Evolutionary conservation across 495 filamentous ascomycete species (phyloP).

Genomic region (Penicillium goetzii): DNA sequence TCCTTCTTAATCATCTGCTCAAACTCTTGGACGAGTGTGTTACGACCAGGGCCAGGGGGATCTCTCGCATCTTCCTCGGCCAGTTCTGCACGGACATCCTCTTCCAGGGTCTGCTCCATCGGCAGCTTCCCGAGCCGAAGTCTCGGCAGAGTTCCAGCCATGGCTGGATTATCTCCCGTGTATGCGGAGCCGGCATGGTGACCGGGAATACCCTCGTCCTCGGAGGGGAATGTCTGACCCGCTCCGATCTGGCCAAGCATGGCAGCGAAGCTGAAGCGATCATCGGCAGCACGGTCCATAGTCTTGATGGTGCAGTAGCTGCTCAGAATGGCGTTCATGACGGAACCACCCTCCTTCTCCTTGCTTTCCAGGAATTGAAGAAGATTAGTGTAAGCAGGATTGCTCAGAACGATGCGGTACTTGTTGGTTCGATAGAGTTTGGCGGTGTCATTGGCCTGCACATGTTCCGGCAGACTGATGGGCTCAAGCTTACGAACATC

Average conservation of each 20-base stretch:
- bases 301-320: conserved; percentile 72
- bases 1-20: conserved; percentile 90
- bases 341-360: conserved; percentile 72
- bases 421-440: conserved; percentile 81
- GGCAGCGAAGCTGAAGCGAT: conserved; percentile 78
- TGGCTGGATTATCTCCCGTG: conserved; percentile 63
- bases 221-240: conserved; percentile 70
- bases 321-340: conserved; percentile 75
- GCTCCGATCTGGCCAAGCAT: conserved; percentile 67
- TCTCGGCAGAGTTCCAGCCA: conserved; percentile 55
- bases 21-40: conserved; percentile 73
- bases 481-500: conserved; percentile 70
- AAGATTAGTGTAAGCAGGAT: conserved; percentile 74
- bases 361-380: conserved; percentile 88
- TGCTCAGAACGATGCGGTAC: conserved; percentile 85
- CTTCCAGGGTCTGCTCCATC: conserved; percentile 74
- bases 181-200: conserved; percentile 85
- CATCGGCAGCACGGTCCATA: conserved; percentile 73
- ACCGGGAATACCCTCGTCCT: conserved; percentile 93
- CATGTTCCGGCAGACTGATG: conserved; percentile 75
- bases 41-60: conserved; percentile 66
- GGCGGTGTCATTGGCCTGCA: conserved; percentile 68
- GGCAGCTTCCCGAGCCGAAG: conserved; percentile 79
- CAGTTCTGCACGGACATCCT: conserved; percentile 81
- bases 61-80: conserved; percentile 75